A percentile compares a stretch with the other conserved stretches of the same genome.
Evolutionary conservation across 2,329 filamentous ascomycete species (phyloP).

Genomic region (Metarhizium anisopliae): DNA sequence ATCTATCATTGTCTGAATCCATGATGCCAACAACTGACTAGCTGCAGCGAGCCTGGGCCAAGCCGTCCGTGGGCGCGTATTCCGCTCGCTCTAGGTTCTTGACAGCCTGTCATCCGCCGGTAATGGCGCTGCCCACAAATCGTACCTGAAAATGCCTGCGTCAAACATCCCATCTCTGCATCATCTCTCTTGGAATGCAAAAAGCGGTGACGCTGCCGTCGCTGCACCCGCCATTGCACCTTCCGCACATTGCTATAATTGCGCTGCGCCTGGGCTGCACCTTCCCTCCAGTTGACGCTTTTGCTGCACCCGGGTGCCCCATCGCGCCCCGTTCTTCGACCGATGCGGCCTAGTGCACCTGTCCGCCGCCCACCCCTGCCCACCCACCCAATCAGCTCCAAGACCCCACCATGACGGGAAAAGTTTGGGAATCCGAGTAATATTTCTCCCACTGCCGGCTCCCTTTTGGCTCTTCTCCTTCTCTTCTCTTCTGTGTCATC

Average conservation of each 20-base stretch:
- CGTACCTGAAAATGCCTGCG: too few species aligned
- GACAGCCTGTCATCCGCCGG: too few species aligned
- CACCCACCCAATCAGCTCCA: constrained; percentile 11
- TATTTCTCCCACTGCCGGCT: constrained; percentile 10
- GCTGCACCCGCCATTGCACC: too few species aligned
- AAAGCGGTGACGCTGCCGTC: constrained; percentile 1
- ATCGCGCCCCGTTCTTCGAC: background rate
- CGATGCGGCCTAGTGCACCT: constrained; percentile 6
- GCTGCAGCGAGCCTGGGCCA: too few species aligned
- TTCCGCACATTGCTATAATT: background rate
- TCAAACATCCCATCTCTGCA: background rate
- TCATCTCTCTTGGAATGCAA: background rate
- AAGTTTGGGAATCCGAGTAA: constrained; percentile 10
- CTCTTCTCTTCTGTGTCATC: constrained; percentile 21
- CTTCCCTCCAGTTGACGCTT: background rate
- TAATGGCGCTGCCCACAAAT: too few species aligned
- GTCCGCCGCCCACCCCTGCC: constrained; percentile 1
- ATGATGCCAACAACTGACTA: too few species aligned
- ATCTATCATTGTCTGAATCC: too few species aligned
- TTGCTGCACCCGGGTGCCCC: background rate
- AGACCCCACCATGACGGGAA: constrained; percentile 13
- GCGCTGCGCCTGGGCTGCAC: background rate
- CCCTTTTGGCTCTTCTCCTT: constrained; percentile 12
- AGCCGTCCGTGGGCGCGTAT: too few species aligned
- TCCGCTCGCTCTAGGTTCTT: too few species aligned